Evolutionary conservation across 169 alveolate genomes (phyloP).

Genomic region (Cryptosporidium tyzzeri): DNA sequence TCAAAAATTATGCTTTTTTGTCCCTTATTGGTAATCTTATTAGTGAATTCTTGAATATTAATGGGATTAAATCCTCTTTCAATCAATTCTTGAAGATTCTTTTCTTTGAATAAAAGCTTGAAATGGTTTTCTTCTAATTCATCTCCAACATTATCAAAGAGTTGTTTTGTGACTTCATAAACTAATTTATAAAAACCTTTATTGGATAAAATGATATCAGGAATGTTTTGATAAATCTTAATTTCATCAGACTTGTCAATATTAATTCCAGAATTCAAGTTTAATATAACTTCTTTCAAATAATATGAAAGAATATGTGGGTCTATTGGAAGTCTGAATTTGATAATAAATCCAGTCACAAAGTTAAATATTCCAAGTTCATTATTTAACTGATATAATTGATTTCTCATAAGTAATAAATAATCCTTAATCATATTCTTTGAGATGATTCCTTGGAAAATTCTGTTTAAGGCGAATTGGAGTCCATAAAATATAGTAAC

Average conservation of each 20-base stretch:
- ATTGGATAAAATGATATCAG: conserved; percentile 1
- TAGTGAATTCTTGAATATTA: background rate
- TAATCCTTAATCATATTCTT: background rate
- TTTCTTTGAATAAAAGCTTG: background rate
- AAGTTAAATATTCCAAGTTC: conserved; percentile 35
- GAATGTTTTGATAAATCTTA: conserved; percentile 38
- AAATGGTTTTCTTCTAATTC: conserved; percentile 14
- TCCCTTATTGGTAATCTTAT: conserved; percentile 2
- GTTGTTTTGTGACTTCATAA: background rate
- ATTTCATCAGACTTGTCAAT: conserved; percentile 10
- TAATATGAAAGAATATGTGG: conserved; percentile 44
- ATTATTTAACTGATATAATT: conserved; percentile 18
- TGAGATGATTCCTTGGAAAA: conserved; percentile 7
- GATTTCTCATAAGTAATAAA: background rate
- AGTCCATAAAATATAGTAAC: background rate
- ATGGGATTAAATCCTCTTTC: conserved; percentile 46
- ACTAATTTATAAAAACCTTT: conserved; percentile 33
- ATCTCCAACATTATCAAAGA: background rate
- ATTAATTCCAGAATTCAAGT: conserved; percentile 6
- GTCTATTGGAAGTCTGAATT: conserved; percentile 47
- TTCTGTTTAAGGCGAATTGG: background rate
- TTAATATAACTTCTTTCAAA: conserved; percentile 14
- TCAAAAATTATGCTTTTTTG: background rate
- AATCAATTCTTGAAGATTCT: background rate
- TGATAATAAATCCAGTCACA: background rate